Evolutionary conservation across 306 rosid species (phyloP).

Genomic region (Inga laurina): DNA sequence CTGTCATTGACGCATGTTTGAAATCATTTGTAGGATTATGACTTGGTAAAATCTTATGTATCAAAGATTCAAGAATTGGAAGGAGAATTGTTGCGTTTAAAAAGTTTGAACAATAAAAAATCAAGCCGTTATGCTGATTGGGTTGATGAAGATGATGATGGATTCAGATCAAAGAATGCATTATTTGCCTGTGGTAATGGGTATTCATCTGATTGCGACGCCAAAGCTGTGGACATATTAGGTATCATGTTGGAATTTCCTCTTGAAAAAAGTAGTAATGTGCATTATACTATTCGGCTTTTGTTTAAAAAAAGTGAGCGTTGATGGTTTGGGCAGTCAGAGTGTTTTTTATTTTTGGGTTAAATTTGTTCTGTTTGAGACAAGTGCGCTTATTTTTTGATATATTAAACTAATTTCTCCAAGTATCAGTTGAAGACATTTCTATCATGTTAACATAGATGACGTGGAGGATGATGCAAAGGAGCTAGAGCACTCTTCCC

Average conservation of each 20-base stretch:
- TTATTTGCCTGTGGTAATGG: slow-evolving; percentile 64
- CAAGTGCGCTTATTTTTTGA: background rate
- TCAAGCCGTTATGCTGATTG: slow-evolving; percentile 51
- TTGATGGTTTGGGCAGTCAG: background rate
- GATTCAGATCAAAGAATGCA: slow-evolving; percentile 50
- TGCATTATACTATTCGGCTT: background rate
- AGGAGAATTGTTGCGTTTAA: slow-evolving; percentile 56
- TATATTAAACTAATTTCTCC: slow-evolving; percentile 19
- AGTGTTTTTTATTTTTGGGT: background rate
- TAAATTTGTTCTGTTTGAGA: slow-evolving; percentile 12
- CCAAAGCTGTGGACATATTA: slow-evolving; percentile 62
- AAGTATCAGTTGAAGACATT: background rate
- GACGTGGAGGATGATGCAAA: slow-evolving; percentile 70
- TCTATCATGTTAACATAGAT: slow-evolving; percentile 45
- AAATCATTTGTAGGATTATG: slow-evolving; percentile 62
- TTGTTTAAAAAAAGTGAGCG: background rate
- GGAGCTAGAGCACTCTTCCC: slow-evolving; percentile 89
- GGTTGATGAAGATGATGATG: slow-evolving; percentile 63
- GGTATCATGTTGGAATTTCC: slow-evolving; percentile 44
- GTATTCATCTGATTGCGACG: slow-evolving; percentile 63
- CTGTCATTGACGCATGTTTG: slow-evolving; percentile 17
- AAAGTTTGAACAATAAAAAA: slow-evolving; percentile 44
- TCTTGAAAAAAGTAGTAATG: background rate
- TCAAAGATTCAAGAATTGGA: slow-evolving; percentile 86
- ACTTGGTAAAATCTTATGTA: slow-evolving; percentile 66